Conservation (phyloP, 208 protist genomes). For the Crithidia brevicula region DNA sequence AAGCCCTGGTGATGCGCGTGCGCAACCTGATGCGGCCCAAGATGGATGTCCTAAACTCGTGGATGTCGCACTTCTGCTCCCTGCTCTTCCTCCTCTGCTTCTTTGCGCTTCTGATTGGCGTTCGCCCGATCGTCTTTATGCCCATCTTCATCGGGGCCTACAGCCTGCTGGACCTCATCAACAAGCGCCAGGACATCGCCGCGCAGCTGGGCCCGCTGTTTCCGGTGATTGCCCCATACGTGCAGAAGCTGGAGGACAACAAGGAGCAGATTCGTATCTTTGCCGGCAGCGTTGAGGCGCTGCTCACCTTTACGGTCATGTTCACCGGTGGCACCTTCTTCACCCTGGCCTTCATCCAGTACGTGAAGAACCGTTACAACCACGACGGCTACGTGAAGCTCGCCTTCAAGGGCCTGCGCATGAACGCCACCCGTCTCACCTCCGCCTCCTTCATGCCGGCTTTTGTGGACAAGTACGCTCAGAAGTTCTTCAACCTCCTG, state of each 20-base stretch:
- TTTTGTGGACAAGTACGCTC: conserved; percentile 51
- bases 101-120: conserved; percentile 49
- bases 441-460: conserved; percentile 47
- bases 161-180: conserved; percentile 46
- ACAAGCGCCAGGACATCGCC: conserved; percentile 35
- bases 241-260: conserved; percentile 39
- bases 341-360: conserved; percentile 82
- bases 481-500: conserved; percentile 75
- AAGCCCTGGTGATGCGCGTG: conserved; percentile 46
- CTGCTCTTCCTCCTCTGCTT: conserved; percentile 54
- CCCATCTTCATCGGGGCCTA: conserved; percentile 48
- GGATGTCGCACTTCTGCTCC: conserved; percentile 59
- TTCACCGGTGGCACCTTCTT: conserved; percentile 72
- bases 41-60: conserved; percentile 44
- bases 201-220: conserved; percentile 40
- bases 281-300: conserved; percentile 64
- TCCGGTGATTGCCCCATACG: conserved; percentile 34
- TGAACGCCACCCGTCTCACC: conserved; percentile 58
- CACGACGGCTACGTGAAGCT: conserved; percentile 68
- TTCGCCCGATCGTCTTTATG: conserved; percentile 51
- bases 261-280: conserved; percentile 43
- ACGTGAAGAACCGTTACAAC: conserved; percentile 73
- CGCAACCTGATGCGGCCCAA: conserved; percentile 48
- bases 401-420: conserved; percentile 66
- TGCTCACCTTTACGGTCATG: conserved; percentile 72